Base-by-base conservation (phyloP, 2,329 filamentous ascomycete species). In the Didymella glomerata region DNA sequence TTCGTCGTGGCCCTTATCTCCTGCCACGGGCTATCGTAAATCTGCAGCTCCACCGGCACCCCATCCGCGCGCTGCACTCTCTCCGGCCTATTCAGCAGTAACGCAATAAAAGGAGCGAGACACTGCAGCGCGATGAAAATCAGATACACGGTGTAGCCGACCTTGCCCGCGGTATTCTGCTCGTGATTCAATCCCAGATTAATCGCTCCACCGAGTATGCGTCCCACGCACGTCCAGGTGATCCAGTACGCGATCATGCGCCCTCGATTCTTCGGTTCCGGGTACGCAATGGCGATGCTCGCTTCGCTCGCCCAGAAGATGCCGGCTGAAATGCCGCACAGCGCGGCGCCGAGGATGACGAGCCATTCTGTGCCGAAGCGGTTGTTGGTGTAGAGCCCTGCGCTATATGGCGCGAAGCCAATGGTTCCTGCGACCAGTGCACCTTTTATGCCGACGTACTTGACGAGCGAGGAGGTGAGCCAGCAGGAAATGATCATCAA, bases 121-220 rank as follows among this genome's bases (percentile, higher is more conserved):
- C 79, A 81, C 61, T 82, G 80, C 16, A 83, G 75, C 0, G 73
- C 77, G 48, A 82, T 80, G 51, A 82, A 71, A n/a, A 59, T 64
- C 48, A 62, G 60, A 28, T 70, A 71, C 2, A 72, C 81, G 18
- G 76, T 75, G 56, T 81, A 81, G 1, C 77, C 75, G 18, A 83
- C 79, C 60, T 81, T 80, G 24, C 81, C 81, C 2, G 70, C 70
- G 6, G 78, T 68, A 18, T 77, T 77, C 22, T 77, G 72, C 2
- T 77, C 74, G 45, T 77, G 73, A 44, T 84, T 85, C 16, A 84
- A 74, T 0, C 78, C 81, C 0, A 84, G 77, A 10, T 82, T 80
- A 32, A 84, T 82, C 0, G 82, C 79, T 4, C 81, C 77, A 2
- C 82, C 82, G 52, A 85, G 81, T 32, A 85, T 79, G 57, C 83